phyloP scores from a whole-genome alignment of 495 filamentous ascomycete genomes.

The Neurospora sp. region DNA sequence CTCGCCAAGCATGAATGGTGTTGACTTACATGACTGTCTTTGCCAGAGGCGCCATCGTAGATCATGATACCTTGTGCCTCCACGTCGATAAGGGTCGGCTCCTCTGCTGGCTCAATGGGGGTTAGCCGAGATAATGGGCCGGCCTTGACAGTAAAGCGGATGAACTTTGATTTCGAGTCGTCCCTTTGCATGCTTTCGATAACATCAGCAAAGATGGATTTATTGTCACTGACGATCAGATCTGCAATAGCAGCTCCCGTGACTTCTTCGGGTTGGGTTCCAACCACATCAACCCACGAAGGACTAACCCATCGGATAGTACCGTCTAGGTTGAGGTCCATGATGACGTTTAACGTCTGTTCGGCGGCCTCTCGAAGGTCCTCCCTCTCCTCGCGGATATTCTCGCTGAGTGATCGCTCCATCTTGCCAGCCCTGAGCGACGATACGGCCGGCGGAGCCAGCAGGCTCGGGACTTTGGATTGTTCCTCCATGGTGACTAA shows the following conservation, averaged over 20 bases:
- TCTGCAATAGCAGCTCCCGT: constrained; percentile 71
- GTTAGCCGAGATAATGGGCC: constrained; percentile 63
- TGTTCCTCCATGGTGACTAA: constrained; percentile 34
- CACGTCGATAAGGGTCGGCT: constrained; percentile 55
- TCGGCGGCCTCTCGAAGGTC: constrained; percentile 93
- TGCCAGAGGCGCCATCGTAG: constrained; percentile 78
- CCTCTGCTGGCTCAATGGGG: constrained; percentile 37
- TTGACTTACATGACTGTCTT: constrained; percentile 75
- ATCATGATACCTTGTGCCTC: constrained; percentile 98
- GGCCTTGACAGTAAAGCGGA: constrained; percentile 71
- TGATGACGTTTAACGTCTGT: constrained; percentile 88
- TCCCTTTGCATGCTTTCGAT: constrained; percentile 85
- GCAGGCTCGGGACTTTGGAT: constrained; percentile 21
- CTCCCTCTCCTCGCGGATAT: constrained; percentile 64
- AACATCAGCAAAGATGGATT: constrained; percentile 65
- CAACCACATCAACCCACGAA: constrained; percentile 92
- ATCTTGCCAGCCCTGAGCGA: constrained; percentile 40
- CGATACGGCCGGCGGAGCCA: constrained; percentile 38
- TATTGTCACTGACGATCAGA: constrained; percentile 63
- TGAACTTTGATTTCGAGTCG: constrained; percentile 83
- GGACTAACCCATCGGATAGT: constrained; percentile 90
- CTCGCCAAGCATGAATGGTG: neutral
- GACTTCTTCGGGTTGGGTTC: constrained; percentile 62
- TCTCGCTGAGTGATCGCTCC: constrained; percentile 43
- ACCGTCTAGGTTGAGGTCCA: constrained; percentile 83